phyloP scores from a whole-genome alignment of 352 stramenopile genomes.

The Globisporangium camurandrum region DNA sequence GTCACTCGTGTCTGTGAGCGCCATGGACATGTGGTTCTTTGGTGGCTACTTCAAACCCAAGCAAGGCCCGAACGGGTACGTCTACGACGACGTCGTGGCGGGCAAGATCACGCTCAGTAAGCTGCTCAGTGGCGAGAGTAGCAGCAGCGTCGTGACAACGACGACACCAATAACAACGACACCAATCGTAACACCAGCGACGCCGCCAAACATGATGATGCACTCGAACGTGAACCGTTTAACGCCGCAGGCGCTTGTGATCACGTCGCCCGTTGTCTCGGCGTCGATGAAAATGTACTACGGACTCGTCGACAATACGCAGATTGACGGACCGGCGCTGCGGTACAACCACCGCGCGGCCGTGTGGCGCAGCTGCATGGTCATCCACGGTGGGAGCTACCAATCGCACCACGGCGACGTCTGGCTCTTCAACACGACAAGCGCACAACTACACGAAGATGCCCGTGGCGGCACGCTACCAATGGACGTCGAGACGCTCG shows the following conservation, averaged over 20 bases:
- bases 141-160: background rate
- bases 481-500: slow-evolving; percentile 52
- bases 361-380: slow-evolving; percentile 45
- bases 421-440: slow-evolving; percentile 62
- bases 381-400: slow-evolving; percentile 68
- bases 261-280: slow-evolving; percentile 1
- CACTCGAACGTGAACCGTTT: slow-evolving; percentile 7
- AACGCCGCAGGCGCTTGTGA: slow-evolving; percentile 4
- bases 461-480: slow-evolving; percentile 18
- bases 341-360: slow-evolving; percentile 61
- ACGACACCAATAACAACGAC: no score
- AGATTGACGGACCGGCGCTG: slow-evolving; percentile 24
- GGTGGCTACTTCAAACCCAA: slow-evolving; percentile 57
- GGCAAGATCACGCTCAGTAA: slow-evolving; percentile 24
- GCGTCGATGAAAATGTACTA: slow-evolving; percentile 25
- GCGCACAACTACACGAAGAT: slow-evolving; percentile 19
- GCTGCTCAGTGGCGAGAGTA: background rate
- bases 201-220: no score
- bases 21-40: slow-evolving; percentile 62
- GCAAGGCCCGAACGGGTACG: slow-evolving; percentile 48
- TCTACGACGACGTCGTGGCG: slow-evolving; percentile 57
- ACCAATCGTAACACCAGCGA: no score
- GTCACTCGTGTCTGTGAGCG: slow-evolving; percentile 37
- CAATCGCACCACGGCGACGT: slow-evolving; percentile 58
- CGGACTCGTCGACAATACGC: slow-evolving; percentile 1